These are phyloP conservation scores for Cotoneaster glaucophyllus DNA, from an alignment of 306 rosid species.

Conservation along the genomic window DNA sequence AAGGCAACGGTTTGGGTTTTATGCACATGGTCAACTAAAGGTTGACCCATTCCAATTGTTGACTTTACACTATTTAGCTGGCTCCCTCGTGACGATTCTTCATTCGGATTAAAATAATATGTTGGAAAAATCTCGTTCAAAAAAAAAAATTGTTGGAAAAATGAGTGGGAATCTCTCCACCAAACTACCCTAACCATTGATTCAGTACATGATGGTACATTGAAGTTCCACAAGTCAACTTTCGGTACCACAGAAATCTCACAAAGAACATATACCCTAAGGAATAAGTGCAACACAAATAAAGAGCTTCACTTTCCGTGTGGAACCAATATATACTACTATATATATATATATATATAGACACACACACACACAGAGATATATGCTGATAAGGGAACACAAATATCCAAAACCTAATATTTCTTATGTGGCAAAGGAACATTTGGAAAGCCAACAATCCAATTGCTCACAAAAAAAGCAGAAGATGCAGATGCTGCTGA, in stretches of 20 bases:
- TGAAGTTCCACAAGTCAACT: background rate
- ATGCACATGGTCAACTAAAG: background rate
- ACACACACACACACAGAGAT: background rate
- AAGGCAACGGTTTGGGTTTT: background rate
- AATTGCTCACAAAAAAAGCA: conserved; percentile 4
- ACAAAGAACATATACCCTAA: background rate
- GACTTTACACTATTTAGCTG: background rate
- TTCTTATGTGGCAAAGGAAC: conserved; percentile 7
- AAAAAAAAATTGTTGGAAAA: background rate
- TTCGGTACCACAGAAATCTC: background rate
- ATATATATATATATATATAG: too few relatives aligned
- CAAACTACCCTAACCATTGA: background rate
- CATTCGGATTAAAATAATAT: background rate
- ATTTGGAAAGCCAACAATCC: conserved; percentile 19
- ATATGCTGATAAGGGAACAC: conserved; percentile 5
- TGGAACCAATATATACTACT: background rate
- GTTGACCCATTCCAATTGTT: background rate
- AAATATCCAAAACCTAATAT: conserved; percentile 2
- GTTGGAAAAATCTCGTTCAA: background rate
- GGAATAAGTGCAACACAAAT: conserved; percentile 23
- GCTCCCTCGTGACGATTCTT: background rate
- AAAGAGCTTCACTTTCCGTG: background rate
- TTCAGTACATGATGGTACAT: background rate
- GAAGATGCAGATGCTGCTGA: conserved; percentile 39
- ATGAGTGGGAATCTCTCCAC: background rate